These are phyloP conservation scores for Flueggea neowawraea DNA, from an alignment of 441 rosid species.

Conservation along the genomic window DNA sequence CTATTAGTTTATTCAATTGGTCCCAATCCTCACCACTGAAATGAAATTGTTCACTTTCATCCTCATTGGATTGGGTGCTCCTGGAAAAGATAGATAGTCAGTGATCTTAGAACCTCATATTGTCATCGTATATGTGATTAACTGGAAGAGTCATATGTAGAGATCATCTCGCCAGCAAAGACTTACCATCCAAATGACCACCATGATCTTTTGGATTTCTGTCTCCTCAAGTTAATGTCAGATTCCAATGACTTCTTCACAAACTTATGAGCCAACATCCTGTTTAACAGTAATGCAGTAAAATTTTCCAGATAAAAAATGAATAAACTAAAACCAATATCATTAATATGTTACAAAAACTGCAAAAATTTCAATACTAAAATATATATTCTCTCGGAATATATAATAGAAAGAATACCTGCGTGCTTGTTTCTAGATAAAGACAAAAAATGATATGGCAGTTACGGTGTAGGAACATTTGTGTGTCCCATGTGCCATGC, in stretches of 20 bases:
- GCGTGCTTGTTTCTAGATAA: too few species aligned
- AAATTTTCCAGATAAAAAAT: not conserved
- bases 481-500: too few species aligned
- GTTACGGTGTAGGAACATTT: too few species aligned
- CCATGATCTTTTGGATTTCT: slow-evolving; percentile 83
- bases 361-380: not conserved
- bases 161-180: not conserved
- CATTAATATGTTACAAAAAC: not conserved
- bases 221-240: slow-evolving; percentile 48
- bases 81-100: slow-evolving; percentile 40
- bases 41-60: slow-evolving; percentile 70
- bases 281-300: slow-evolving; percentile 25
- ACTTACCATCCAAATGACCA: slow-evolving; percentile 97
- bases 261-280: slow-evolving; percentile 99
- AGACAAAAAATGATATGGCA: too few species aligned
- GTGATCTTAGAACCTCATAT: not conserved
- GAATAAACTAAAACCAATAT: not conserved
- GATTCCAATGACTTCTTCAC: slow-evolving; percentile 74
- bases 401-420: too few species aligned
- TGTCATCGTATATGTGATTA: slow-evolving; percentile 12
- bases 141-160: not conserved
- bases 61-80: slow-evolving; percentile 56
- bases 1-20: slow-evolving; percentile 82
- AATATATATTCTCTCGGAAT: too few species aligned
- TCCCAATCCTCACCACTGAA: slow-evolving; percentile 96